Evolutionary conservation across 371 early-diverging fungal species (phyloP), one percentile per base, ranked within the genome.

Genomic region (Conidiobolus incongruus): DNA sequence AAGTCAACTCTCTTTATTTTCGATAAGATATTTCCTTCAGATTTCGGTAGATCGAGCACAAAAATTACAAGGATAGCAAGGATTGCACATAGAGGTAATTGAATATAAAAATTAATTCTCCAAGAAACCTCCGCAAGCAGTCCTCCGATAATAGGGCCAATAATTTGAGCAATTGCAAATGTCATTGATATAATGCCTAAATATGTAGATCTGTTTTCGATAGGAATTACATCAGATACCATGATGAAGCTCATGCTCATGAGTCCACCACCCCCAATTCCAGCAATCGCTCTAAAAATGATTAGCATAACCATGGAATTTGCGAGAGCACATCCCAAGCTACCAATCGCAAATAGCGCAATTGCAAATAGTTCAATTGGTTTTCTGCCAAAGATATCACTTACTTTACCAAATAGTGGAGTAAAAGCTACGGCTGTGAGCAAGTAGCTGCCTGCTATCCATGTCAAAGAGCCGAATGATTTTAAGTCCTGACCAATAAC

Each of bases 181-280:
- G 75, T 63, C 24, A 62, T 66, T 38, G 66, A 57, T 20, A 72
- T 54, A 24, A 68, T 54, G 2, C 69, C 60, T 47, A 73, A 63
- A 40, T 72, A 77, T 7, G 69, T 63, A 24, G 71, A 75, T 0
- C 84, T 65, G 17, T 82, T 65, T 10, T 63, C 53, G 13, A 77
- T 35, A 7, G 78, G 59, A 0, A 56, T 51, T 19, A 87, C 55
- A 42, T 90, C 91, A 1, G 76, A 61, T 17, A 82, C 68, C 34
- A 80, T 71, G 35, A 81, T 70, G 48, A 78, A 56, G 24, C 64
- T 65, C 44, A 79, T 49, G 34, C 66, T 63, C 45, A 75, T 64
- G 55, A 79, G 65, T 4, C 77, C 77, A 23, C 73, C 76, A 22
- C 67, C 70, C 7, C 75, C 80, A 8, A 74, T 40, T 1, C 80